Evolutionary conservation across 768 basidiomycete genomes (phyloP), one percentile per base, ranked within the genome.

Genomic region (Mycena venus): DNA sequence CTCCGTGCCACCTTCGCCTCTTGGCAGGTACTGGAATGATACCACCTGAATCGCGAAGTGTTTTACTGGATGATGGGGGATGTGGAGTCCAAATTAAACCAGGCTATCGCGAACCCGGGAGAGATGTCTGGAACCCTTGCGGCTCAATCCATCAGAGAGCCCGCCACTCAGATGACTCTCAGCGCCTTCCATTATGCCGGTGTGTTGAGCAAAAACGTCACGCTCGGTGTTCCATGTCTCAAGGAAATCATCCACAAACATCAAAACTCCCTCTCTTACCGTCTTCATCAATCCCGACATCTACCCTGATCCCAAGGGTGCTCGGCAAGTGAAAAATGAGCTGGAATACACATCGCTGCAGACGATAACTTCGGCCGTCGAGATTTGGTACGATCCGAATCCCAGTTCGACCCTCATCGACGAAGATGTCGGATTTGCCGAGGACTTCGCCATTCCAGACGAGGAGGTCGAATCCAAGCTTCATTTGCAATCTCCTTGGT

Each of bases 121-220:
- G 98, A 99, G 85, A 99, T 99, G 98, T 99, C 98, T 76, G 98
- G 98, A 55, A 98, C 97, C 0, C 90, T 99, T 25, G 94, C 98
- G 42, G 98, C 98, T 0, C 98, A 99, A 85, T 99, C 98, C 0
- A 99, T 99, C 77, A 98, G 98, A 83, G 98, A 99, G 87, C 98
- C 98, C 0, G 98, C 98, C 5, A 99, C 98, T 0, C 98, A 99
- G 85, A 99, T 99, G 98, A 99, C 98, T 7, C 84, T 99, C 71
- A 99, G 99, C 84, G 99, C 98, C 0, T 99, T 99, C 95, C 98
- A 99, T 85, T 99, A 99, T 82, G 98, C 98, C 73, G 98, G 98
- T 93, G 98, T 99, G 31, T 98, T 98, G 21, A 96, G 95, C 81
- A 99, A 99, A 86, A 99, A 98, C 85, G 98, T 99, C n/a, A n/a